These are phyloP conservation scores for Umbelopsis ramanniana DNA, from an alignment of 192 early-diverging fungal species.

Conservation along the genomic window DNA sequence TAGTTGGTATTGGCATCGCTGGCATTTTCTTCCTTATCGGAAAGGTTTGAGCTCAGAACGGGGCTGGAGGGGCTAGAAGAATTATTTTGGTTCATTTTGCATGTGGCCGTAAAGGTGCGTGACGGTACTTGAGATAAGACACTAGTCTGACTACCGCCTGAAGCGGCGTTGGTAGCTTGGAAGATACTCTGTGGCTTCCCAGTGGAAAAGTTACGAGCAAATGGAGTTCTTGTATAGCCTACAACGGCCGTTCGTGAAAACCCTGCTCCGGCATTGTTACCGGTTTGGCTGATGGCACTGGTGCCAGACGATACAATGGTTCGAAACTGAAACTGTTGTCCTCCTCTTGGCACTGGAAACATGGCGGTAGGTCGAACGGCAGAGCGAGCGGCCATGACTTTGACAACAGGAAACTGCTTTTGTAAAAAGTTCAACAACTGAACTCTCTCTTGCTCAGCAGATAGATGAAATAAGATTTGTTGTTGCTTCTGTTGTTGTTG, in stretches of 20 bases:
- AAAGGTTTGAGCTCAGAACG: not conserved
- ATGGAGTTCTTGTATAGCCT: slow-evolving; percentile 5
- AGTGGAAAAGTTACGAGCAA: slow-evolving; percentile 19
- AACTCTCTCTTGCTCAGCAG: slow-evolving; percentile 6
- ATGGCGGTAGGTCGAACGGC: not conserved
- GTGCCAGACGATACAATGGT: slow-evolving; percentile 18
- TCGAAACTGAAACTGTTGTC: slow-evolving; percentile 13
- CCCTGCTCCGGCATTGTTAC: slow-evolving; percentile 10
- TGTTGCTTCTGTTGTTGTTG: slow-evolving; percentile 15
- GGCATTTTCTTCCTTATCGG: not conserved
- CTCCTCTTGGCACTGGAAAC: slow-evolving; percentile 19
- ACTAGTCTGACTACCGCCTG: slow-evolving; percentile 7
- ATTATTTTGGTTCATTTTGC: slow-evolving; percentile 4
- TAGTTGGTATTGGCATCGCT: not conserved
- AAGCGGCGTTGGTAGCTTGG: slow-evolving; percentile 8
- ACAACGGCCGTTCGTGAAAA: slow-evolving; percentile 2
- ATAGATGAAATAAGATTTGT: not conserved
- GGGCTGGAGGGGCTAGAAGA: not conserved
- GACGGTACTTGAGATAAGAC: slow-evolving; percentile 23
- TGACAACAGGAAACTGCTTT: slow-evolving; percentile 13
- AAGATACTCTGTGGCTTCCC: slow-evolving; percentile 15
- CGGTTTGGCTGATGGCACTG: slow-evolving; percentile 13
- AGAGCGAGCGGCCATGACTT: not conserved
- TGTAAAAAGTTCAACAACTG: slow-evolving; percentile 6
- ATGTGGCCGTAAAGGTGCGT: slow-evolving; percentile 2